Evolutionary conservation across 2,329 filamentous ascomycete species (phyloP), one percentile per base, ranked within the genome.

Genomic region (Ophiosphaerella herpotricha): DNA sequence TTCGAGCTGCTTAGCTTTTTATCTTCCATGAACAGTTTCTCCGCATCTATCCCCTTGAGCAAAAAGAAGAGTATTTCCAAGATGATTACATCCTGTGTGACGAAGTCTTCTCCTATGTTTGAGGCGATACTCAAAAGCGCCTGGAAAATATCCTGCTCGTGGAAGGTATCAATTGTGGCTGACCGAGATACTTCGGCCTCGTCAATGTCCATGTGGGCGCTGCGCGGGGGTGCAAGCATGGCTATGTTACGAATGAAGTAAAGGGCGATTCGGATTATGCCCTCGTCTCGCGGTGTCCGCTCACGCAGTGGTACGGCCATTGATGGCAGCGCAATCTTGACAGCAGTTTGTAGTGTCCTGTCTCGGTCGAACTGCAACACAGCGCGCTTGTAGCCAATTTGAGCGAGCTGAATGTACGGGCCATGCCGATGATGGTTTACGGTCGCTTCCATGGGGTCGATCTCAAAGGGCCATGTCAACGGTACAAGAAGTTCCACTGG

Each of bases 51-150:
- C 16, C 92, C 90, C 72, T 97, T 97, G 50, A 97, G 83, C 1
- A 99, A 73, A 63, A 97, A 91, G 73, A 96, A 99, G 24, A 99
- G 76, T 34, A 93, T 89, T 69, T 99, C 94, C 75, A 99, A 84
- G 18, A 97, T 74, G n/a, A 91, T 82, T 2, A 93, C 86, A 67
- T 97, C 93, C 61, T 97, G 91, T 13, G 86, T 85, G 54, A 88
- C 86, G 71, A 97, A 99, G 63, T 97, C 93, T 35, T 97, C 91
- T 31, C 90, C 90, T 78, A 97, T 93, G 55, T 93, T 95, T 2
- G 92, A 97, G 11, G 91, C 89, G 40, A 99, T 79, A 0, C 91
- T 96, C 44, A 97, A 78, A 18, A 99, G 75, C 2, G 95, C 81
- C 46, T 90, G 85, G 62, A 97, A 89, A 18, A 96, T 89, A 70